phyloP scores from a whole-genome alignment of 345 rosid species.

The Boechera divaricarpa region DNA sequence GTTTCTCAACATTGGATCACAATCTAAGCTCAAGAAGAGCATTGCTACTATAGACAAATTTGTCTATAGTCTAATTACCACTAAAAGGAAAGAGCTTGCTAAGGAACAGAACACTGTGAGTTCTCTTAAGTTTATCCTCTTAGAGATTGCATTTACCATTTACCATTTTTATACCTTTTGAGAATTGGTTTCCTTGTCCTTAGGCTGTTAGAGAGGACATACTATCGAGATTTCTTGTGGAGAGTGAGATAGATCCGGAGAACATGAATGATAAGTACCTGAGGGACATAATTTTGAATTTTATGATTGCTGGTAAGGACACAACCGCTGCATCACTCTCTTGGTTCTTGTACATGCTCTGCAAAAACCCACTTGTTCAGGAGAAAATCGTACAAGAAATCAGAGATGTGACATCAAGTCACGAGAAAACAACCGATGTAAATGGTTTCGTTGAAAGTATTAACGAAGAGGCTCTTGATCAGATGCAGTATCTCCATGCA shows the following conservation, averaged over 20 bases:
- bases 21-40: conserved; percentile 58
- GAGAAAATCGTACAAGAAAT: conserved; percentile 70
- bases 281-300: conserved; percentile 70
- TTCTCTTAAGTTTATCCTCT: neutral
- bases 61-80: conserved; percentile 53
- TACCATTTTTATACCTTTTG: neutral
- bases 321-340: conserved; percentile 61
- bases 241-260: conserved; percentile 63
- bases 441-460: conserved; percentile 52
- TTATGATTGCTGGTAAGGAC: conserved; percentile 82
- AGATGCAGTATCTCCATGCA: conserved; percentile 84
- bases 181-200: neutral
- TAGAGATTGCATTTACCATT: neutral
- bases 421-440: conserved; percentile 34
- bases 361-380: conserved; percentile 71
- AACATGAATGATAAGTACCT: conserved; percentile 64
- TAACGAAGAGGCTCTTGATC: conserved; percentile 53
- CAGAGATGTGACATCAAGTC: conserved; percentile 43
- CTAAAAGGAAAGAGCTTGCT: conserved; percentile 51
- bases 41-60: conserved; percentile 57
- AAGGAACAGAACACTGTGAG: conserved; percentile 47
- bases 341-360: conserved; percentile 81
- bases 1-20: conserved; percentile 59
- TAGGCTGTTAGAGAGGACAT: conserved; percentile 71
- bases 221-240: conserved; percentile 65